Evolutionary conservation across 2,329 filamentous ascomycete species (phyloP).

Genomic region (Aureobasidium sp.): DNA sequence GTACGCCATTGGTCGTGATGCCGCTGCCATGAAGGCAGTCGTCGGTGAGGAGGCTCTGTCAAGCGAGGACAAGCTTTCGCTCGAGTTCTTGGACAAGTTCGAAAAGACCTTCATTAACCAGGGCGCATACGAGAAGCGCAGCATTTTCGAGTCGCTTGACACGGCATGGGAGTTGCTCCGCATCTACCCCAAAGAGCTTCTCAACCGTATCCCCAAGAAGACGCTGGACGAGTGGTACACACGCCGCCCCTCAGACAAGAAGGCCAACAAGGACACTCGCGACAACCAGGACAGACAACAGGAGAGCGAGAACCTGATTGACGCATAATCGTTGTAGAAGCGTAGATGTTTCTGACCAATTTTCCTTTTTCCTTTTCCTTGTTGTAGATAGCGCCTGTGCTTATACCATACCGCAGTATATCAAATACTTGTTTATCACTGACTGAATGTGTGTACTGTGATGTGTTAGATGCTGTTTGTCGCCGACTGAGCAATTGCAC

Average conservation of each 20-base stretch:
- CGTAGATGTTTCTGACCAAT: neutral
- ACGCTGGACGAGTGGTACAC: constrained; percentile 47
- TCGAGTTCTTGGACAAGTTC: constrained; percentile 98
- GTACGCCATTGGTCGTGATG: constrained; percentile 97
- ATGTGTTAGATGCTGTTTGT: neutral
- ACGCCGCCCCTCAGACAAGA: constrained; percentile 29
- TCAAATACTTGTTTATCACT: neutral
- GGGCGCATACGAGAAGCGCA: constrained; percentile 83
- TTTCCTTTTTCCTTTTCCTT: constrained; percentile 3
- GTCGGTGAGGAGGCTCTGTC: constrained; percentile 96
- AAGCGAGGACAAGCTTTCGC: constrained; percentile 90
- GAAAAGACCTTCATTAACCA: constrained; percentile 92
- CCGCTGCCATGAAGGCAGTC: constrained; percentile 97
- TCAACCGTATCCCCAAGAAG: constrained; percentile 68
- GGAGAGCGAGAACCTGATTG: constrained; percentile 22
- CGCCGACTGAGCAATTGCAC: neutral
- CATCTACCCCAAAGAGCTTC: constrained; percentile 95
- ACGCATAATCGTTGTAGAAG: constrained; percentile 15
- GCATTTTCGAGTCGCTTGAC: constrained; percentile 89
- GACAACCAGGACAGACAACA: constrained; percentile 35
- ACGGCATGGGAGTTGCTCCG: constrained; percentile 93
- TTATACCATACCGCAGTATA: constrained; percentile 16
- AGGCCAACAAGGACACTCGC: constrained; percentile 39
- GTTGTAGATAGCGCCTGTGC: constrained; percentile 14
- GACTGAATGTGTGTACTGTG: neutral